Base-by-base conservation (phyloP, 306 rosid genomes). In the Ochetophila trinervis region DNA sequence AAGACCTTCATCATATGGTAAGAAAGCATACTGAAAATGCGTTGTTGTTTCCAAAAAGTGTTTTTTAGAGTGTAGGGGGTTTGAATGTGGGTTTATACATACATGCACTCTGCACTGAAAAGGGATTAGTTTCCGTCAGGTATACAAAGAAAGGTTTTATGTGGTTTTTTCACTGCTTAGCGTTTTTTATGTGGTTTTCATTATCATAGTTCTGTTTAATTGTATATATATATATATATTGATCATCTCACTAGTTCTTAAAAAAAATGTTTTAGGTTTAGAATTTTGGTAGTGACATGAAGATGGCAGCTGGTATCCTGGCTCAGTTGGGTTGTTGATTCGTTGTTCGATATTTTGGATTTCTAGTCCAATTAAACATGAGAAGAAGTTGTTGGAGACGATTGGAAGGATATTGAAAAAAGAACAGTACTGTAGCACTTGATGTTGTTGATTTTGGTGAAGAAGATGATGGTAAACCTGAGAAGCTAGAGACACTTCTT, bases 281-380 rank as follows among this genome's bases (percentile, higher is more conserved):
- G 99, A 88, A 78, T n/a, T 78, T 86, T 40, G 97, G 99, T 20
- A 95, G 99, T 66, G 97, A 86, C 83, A 88, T 86, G 95, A 86
- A 90, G 80, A 80, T 93, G 74, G 97, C 97, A 47, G 88, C 96
- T 70, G 94, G 90, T 18, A 90, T 93, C 78, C 99, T 93, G 77
- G 97, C 99, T 60, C 97, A 93, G 68, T 78, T 93, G 80, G 99
- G 88, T 93, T 69, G 88, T 85, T 69, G 56, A 53, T 18, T 65
- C n/a, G 51, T 55, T 17, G 6, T 35, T 76, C 71, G 27, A 36
- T 57, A 55, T 54, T 22, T 10, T 78, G 67, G 30, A 59, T 52
- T 74, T 63, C 40, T 79, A 92, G 98, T 72, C 84, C 86, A 57
- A 70, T 89, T 65, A 87, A 89, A 58, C 89, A 86, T 30, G 98